A percentile compares a stretch with the other conserved stretches of the same genome.
phyloP scores from a whole-genome alignment of 2,329 filamentous ascomycete species.

The Botryotinia globosa region DNA sequence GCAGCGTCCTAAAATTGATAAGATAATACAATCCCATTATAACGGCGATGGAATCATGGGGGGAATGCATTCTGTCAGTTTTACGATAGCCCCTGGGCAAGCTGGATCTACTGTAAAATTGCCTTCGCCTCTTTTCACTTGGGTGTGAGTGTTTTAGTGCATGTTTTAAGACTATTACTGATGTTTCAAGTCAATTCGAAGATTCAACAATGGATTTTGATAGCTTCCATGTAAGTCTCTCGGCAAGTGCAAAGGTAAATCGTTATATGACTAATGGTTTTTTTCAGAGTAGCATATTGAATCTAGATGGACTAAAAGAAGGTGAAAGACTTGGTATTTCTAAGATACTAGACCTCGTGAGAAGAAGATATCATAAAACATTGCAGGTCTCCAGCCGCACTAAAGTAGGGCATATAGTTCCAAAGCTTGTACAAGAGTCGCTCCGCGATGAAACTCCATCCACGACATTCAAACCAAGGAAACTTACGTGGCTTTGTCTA shows the following conservation, averaged over 20 bases:
- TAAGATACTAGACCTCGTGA: conserved; percentile 22
- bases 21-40: conserved; percentile 7
- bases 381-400: conserved; percentile 23
- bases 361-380: conserved; percentile 26
- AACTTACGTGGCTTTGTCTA: conserved; percentile 33
- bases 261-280: neutral
- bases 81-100: neutral
- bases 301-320: conserved; percentile 21
- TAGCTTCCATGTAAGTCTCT: conserved; percentile 5
- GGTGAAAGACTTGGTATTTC: conserved; percentile 24
- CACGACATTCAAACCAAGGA: conserved; percentile 20
- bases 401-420: conserved; percentile 25
- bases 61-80: conserved; percentile 1
- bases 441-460: conserved; percentile 19
- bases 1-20: neutral
- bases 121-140: conserved; percentile 5
- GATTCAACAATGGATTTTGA: conserved; percentile 15
- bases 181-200: conserved; percentile 8
- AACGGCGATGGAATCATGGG: conserved; percentile 7
- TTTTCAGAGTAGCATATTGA: neutral
- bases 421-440: conserved; percentile 26
- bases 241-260: neutral
- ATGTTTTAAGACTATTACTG: neutral
- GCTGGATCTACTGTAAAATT: neutral
- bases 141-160: neutral